phyloP scores from a whole-genome alignment of 495 filamentous ascomycete species.

The Alectoria sarmentosa region DNA sequence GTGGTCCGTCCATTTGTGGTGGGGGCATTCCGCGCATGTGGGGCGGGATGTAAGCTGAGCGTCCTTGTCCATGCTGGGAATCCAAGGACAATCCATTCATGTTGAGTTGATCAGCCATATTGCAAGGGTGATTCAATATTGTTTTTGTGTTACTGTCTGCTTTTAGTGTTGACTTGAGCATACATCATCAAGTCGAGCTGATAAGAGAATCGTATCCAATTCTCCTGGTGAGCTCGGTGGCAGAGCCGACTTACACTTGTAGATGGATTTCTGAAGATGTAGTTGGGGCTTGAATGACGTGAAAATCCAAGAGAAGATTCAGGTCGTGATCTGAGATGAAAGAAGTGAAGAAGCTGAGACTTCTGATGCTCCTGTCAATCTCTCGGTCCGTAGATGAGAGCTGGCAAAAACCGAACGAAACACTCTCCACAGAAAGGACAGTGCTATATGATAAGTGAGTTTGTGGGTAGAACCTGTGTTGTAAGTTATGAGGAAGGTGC shows the following conservation, averaged over 20 bases:
- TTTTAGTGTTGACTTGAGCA: background rate
- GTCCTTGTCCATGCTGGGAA: constrained; percentile 60
- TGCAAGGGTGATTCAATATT: constrained; percentile 22
- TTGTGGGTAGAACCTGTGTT: background rate
- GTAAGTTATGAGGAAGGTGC: background rate
- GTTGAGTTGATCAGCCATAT: constrained; percentile 93
- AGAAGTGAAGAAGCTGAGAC: constrained; percentile 5
- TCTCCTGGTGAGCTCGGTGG: background rate
- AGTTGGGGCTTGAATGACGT: background rate
- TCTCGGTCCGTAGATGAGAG: background rate
- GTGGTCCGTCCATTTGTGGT: constrained; percentile 39
- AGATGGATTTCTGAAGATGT: background rate
- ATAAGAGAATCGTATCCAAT: constrained; percentile 1
- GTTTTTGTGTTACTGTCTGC: background rate
- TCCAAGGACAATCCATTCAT: constrained; percentile 79
- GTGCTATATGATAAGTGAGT: constrained; percentile 6
- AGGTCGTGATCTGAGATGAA: background rate
- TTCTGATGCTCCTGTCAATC: constrained; percentile 4
- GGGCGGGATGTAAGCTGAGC: constrained; percentile 89
- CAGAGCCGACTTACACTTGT: constrained; percentile 2
- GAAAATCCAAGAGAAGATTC: background rate
- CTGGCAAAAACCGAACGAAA: background rate
- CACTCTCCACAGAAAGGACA: constrained; percentile 18
- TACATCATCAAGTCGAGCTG: constrained; percentile 6
- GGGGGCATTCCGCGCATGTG: constrained; percentile 67